phyloP scores from a whole-genome alignment of 2,329 filamentous ascomycete genomes.

The Kalmusia sp. region DNA sequence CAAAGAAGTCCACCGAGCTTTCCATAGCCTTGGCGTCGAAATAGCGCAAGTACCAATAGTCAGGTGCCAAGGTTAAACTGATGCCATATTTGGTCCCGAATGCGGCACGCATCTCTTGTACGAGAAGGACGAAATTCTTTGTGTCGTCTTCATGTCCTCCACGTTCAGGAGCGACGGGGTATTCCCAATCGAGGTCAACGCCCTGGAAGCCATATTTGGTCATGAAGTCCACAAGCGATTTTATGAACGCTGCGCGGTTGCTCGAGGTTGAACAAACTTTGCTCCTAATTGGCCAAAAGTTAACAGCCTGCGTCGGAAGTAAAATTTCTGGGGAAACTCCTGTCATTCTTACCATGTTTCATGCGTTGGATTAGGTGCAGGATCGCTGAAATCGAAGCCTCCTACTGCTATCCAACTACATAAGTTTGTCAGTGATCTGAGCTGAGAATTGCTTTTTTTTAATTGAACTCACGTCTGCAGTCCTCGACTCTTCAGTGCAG shows the following conservation, averaged over 20 bases:
- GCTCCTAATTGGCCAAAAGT: neutral
- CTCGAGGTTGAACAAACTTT: conserved; percentile 16
- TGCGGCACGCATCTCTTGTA: conserved; percentile 24
- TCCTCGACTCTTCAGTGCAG: conserved; percentile 37
- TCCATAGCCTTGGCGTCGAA: conserved; percentile 48
- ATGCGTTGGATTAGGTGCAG: conserved; percentile 19
- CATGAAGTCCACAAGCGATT: conserved; percentile 49
- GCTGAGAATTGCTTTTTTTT: neutral
- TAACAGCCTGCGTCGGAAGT: neutral
- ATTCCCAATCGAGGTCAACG: conserved; percentile 57
- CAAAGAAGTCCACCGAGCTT: conserved; percentile 38
- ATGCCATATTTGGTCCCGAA: conserved; percentile 34
- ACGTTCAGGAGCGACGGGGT: conserved; percentile 41
- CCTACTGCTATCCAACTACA: conserved; percentile 49
- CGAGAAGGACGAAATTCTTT: conserved; percentile 27
- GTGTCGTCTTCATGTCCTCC: conserved; percentile 45
- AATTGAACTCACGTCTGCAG: conserved; percentile 45
- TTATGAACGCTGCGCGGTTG: conserved; percentile 46
- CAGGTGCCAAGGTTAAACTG: conserved; percentile 21
- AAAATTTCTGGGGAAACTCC: no score
- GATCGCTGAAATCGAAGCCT: conserved; percentile 53
- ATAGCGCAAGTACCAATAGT: conserved; percentile 34
- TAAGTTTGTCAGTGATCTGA: neutral
- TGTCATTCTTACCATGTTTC: conserved; percentile 35
- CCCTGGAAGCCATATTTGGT: conserved; percentile 52